A percentile compares a stretch with the other conserved stretches of the same genome.
Evolutionary conservation across 208 protist genomes (phyloP).

Genomic region (Trypanosoma avium): DNA sequence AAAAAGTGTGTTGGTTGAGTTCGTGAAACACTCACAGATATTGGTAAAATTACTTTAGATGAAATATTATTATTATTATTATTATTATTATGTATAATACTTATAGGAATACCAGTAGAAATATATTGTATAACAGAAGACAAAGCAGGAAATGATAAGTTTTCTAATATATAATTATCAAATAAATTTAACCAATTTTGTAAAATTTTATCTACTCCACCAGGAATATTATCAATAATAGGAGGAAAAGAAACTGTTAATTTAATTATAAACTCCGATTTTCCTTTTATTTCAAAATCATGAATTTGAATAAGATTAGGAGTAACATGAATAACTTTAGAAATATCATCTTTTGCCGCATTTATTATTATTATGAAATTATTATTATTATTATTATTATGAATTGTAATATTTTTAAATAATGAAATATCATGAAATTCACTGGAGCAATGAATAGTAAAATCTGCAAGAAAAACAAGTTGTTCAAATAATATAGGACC

Average conservation of each 20-base stretch:
- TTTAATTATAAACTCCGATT: background rate
- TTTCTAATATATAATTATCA: background rate
- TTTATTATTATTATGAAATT: background rate
- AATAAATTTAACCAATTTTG: background rate
- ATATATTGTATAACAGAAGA: background rate
- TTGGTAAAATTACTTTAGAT: background rate
- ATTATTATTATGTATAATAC: background rate
- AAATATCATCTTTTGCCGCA: slow-evolving; percentile 5
- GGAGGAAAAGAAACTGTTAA: background rate
- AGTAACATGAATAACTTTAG: slow-evolving; percentile 1
- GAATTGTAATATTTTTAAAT: background rate
- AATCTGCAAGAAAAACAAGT: background rate
- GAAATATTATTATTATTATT: background rate
- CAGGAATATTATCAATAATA: background rate
- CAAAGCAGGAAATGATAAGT: background rate
- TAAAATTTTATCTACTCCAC: background rate
- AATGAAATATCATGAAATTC: background rate
- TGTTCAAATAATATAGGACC: background rate
- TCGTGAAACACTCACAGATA: slow-evolving; percentile 5
- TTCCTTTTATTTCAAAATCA: background rate
- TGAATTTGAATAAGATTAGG: slow-evolving; percentile 1
- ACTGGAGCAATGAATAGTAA: slow-evolving; percentile 4
- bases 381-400: too few species aligned
- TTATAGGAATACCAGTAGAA: background rate
- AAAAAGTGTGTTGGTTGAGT: too few species aligned